Percentiles rank a stretch among this genome's conserved stretches.
Evolutionary conservation across 169 alveolate genomes (phyloP).

Genomic region (Plasmodium vinckei): DNA sequence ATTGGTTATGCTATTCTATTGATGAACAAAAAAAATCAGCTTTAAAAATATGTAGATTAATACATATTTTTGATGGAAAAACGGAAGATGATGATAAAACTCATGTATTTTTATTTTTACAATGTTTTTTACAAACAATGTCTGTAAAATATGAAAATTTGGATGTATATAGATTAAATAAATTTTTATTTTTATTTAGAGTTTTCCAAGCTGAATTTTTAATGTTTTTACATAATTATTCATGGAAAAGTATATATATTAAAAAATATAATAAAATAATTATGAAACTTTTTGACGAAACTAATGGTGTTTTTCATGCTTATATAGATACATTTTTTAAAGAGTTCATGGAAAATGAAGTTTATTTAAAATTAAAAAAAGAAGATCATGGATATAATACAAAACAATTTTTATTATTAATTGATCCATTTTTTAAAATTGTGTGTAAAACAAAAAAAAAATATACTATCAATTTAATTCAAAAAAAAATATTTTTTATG

Average conservation of each 20-base stretch:
- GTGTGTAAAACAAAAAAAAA: slow-evolving; percentile 34
- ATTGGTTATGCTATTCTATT: slow-evolving; percentile 64
- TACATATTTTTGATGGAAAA: slow-evolving; percentile 26
- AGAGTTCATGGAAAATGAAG: slow-evolving; percentile 48
- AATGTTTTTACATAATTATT: slow-evolving; percentile 35
- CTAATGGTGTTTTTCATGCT: slow-evolving; percentile 31
- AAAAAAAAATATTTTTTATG: slow-evolving; percentile 26
- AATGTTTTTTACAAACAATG: slow-evolving; percentile 47
- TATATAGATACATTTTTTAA: slow-evolving; percentile 56
- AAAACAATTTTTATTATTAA: slow-evolving; percentile 35
- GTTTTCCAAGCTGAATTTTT: slow-evolving; percentile 57
- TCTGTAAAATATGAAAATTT: slow-evolving; percentile 42
- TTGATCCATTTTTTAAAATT: slow-evolving; percentile 58
- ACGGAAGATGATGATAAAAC: neutral
- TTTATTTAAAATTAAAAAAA: slow-evolving; percentile 44
- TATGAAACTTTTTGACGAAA: slow-evolving; percentile 29
- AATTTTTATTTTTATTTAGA: slow-evolving; percentile 44
- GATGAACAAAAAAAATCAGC: slow-evolving; percentile 42
- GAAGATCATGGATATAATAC: slow-evolving; percentile 14
- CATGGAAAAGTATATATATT: slow-evolving; percentile 36
- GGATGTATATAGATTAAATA: slow-evolving; percentile 48
- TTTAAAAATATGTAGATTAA: slow-evolving; percentile 41
- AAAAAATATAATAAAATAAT: slow-evolving; percentile 49
- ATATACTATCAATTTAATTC: slow-evolving; percentile 28
- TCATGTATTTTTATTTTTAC: slow-evolving; percentile 30